Evolutionary conservation across 1,284 basidiomycete species (phyloP).

Genomic region (Austropuccinia psidii): DNA sequence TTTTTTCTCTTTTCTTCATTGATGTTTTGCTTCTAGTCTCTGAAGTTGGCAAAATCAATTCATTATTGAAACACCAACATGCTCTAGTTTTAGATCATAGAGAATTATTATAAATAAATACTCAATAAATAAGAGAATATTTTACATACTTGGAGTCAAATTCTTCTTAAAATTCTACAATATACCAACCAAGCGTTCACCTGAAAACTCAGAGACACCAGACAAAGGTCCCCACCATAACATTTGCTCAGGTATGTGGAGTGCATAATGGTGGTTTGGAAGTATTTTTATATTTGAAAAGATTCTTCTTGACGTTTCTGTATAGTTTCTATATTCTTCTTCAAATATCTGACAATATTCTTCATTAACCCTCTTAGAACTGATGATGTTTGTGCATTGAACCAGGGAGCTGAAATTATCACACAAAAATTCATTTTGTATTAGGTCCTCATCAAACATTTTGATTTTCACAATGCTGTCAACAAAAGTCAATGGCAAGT

Average conservation of each 20-base stretch:
- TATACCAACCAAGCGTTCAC: not conserved
- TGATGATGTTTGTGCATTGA: not conserved
- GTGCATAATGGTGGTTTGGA: not conserved
- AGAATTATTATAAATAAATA: too few relatives aligned
- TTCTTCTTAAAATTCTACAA: not conserved
- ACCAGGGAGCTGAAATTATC: not conserved
- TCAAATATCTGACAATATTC: not conserved
- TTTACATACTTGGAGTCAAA: too few relatives aligned
- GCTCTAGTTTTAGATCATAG: too few relatives aligned
- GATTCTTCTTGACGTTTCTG: not conserved
- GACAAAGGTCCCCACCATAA: not conserved
- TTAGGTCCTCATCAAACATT: not conserved
- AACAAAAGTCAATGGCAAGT: not conserved
- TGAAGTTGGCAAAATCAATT: too few relatives aligned
- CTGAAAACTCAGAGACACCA: not conserved
- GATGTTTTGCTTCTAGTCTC: too few relatives aligned
- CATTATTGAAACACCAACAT: too few relatives aligned
- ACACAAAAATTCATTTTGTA: not conserved
- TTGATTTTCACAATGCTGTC: not conserved
- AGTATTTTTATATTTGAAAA: not conserved
- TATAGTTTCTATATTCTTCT: not conserved
- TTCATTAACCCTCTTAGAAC: not conserved
- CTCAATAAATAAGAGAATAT: too few relatives aligned
- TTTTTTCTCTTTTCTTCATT: too few relatives aligned
- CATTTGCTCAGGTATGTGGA: not conserved